These are phyloP conservation scores for Litchi chinensis DNA, from an alignment of 345 rosid species.

Conservation along the genomic window DNA sequence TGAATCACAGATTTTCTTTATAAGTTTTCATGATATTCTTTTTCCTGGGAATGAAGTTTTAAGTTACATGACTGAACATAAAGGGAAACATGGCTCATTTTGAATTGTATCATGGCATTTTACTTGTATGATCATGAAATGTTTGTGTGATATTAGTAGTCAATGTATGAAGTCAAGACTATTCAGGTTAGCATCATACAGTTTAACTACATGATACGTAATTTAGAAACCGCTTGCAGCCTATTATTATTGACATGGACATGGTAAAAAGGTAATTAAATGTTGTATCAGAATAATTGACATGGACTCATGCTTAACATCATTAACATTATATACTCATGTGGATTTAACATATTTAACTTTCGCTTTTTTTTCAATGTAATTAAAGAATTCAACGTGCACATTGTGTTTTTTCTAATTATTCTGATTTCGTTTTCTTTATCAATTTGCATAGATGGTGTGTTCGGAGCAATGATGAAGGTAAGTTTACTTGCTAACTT, in stretches of 20 bases:
- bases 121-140: not conserved
- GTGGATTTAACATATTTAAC: not conserved
- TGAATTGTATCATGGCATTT: not conserved
- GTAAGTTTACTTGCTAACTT: slow-evolving; percentile 29
- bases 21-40: not conserved
- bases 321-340: not conserved
- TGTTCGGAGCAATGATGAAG: slow-evolving; percentile 94
- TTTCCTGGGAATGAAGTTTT: not conserved
- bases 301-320: not conserved
- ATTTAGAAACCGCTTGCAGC: not conserved
- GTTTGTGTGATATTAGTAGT: not conserved
- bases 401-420: not conserved
- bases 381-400: not conserved
- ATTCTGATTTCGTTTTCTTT: not conserved
- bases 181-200: not conserved
- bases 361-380: not conserved
- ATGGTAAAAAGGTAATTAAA: not conserved
- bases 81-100: not conserved
- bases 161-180: not conserved
- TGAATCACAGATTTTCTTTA: not conserved
- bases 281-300: not conserved
- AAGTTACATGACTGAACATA: not conserved
- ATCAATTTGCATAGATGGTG: slow-evolving; percentile 51
- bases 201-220: not conserved
- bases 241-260: not conserved